These are phyloP conservation scores for Diophrys appendiculata DNA, from an alignment of 73 alveolate species.

Conservation along the genomic window DNA sequence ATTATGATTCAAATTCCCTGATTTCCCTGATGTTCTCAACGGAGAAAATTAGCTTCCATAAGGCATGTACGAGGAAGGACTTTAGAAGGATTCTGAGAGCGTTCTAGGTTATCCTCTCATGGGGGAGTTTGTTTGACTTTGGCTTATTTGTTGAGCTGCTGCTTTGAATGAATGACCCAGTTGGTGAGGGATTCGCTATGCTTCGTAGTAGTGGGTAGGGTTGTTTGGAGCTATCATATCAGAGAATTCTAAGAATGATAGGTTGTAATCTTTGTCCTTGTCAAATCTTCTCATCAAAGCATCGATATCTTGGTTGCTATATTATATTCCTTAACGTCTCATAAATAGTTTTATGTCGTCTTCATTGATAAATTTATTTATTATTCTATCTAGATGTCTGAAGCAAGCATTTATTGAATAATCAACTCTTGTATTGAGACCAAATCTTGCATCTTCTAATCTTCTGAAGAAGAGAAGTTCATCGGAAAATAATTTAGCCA, in stretches of 20 bases:
- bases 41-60: background rate
- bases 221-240: background rate
- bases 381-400: constrained; percentile 35
- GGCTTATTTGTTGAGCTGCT: no score
- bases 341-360: constrained; percentile 32
- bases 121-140: no score
- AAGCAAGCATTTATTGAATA: constrained; percentile 19
- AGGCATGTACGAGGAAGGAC: no score
- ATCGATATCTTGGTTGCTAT: constrained; percentile 40
- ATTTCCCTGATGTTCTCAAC: no score
- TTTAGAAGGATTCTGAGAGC: no score
- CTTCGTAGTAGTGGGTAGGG: background rate
- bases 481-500: constrained; percentile 48
- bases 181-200: background rate
- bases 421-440: constrained; percentile 44
- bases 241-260: background rate
- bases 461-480: constrained; percentile 50
- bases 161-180: no score
- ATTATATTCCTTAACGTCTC: constrained; percentile 12
- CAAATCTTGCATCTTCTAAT: constrained; percentile 43
- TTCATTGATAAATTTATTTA: constrained; percentile 10
- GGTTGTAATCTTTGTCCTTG: constrained; percentile 24
- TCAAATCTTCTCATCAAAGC: constrained; percentile 49
- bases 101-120: no score
- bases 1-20: no score